Evolutionary conservation across 2,329 filamentous ascomycete genomes (phyloP), one percentile per base, ranked within the genome.

Genomic region (Talaromyces pinophilus): DNA sequence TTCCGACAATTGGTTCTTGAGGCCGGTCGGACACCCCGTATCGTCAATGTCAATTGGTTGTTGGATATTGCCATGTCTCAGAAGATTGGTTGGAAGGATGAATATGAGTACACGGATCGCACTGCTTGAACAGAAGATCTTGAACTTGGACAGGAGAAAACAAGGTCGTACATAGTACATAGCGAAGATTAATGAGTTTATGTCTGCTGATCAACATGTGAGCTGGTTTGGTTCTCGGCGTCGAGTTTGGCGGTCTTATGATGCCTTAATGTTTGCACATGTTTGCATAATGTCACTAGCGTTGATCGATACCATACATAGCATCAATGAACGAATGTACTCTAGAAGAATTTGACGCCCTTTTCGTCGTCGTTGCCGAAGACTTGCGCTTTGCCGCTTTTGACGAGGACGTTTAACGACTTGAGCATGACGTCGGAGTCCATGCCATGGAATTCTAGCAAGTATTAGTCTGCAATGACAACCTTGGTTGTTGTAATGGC

Each of bases 271-370:
- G 33, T 35, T 35, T 13, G 33, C 33, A 35, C 4, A 13, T 5
- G 64, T 66, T 67, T 68, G 62, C 22, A 19, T n/a, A 40, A 38
- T 30, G 35, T 60, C 38, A 60, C 35, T 60, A 60, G 57, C 57
- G 38, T 46, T 10, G 17, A 44, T 25, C 2, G 57, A 60, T 46
- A 44, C 38, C 38, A 42, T 42, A 30, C 57, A 42, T 60, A 30
- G 59, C 50, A 55, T 55, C 38, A 50, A 61, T 46, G 30, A 55
- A 66, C 40, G 60, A 57, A 25, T 30, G 25, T 22, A 22, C 3
- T 17, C 89, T 82, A 97, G 77, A 98, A 98, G 82, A 99, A 98
- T 82, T 99, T 99, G 70, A 98, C 92, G 73, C 95, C 95, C 74
- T 91, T 88, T 68, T 92, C 91, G 76, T 94, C 92, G 73, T 94